Base-by-base conservation (phyloP, 2,329 filamentous ascomycete species). In the Claviceps sp. region DNA sequence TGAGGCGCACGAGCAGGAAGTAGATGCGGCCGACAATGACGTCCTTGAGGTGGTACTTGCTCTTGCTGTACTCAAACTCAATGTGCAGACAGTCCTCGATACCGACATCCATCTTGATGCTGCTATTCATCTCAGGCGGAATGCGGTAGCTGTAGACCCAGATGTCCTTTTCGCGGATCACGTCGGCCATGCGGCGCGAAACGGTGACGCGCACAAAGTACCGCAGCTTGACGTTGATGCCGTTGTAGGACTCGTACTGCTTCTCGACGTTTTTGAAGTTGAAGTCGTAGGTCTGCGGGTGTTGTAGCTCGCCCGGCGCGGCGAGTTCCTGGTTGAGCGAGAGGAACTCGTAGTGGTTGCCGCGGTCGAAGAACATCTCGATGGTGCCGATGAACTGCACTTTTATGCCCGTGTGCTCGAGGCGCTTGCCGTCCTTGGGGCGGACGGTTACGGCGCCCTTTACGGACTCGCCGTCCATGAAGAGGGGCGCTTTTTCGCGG, bases 241-340 rank as follows among this genome's bases (percentile, higher is more conserved):
- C 93, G 67, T 95, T 95, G 78, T 98, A 98, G 58, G 90, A 96
- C 72, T 98, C 94, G 77, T 98, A 98, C 70, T 95, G 90, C 77
- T 98, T 98, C 79, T 98, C 93, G 62, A 98, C 89, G 70, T 97
- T 98, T 71, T 97, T 97, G 81, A 98, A 98, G 75, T 96, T 95
- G 81, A 98, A 98, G 60, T 95, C 89, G 70, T 95, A 96, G 48
- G 90, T 96, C 73, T 98, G 93, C 44, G 93, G 93, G 71, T 98
- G 94, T 67, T 97, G 93, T 53, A 98, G 85, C 74, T 98, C 93
- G 68, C 93, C 93, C 2, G 93, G 93, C 18, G 93, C 90, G 18
- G 93, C 93, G 42, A 98, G 83, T 72, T 98, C 93, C 71, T 97
- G 94, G 62, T 93, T 91, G 30, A 97, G 81, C 38, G 89, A 95